Evolutionary conservation across 331 rosid genomes (phyloP).

Genomic region (Cydonia oblonga): DNA sequence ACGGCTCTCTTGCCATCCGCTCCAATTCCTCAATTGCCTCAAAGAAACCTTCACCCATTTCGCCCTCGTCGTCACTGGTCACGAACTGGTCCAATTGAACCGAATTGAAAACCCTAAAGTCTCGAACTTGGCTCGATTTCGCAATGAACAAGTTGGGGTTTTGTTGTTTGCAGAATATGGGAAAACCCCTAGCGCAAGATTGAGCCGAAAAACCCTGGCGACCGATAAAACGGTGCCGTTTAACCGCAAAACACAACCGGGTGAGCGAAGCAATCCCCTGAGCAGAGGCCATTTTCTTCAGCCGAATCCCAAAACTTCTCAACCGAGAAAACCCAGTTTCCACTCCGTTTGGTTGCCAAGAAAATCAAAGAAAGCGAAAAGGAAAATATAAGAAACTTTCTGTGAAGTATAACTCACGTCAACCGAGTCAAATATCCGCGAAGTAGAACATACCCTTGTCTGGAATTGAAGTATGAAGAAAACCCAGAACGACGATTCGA

Average conservation of each 20-base stretch:
- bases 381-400: neutral
- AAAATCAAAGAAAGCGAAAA: neutral
- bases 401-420: neutral
- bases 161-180: constrained; percentile 16
- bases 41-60: constrained; percentile 78
- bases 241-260: constrained; percentile 25
- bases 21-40: constrained; percentile 95
- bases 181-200: constrained; percentile 24
- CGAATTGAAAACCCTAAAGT: constrained; percentile 40
- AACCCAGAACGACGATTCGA: neutral
- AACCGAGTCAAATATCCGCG: neutral
- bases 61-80: constrained; percentile 78
- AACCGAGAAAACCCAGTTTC: neutral
- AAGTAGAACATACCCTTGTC: neutral
- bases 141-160: constrained; percentile 10
- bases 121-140: constrained; percentile 30
- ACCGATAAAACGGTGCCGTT: constrained; percentile 14
- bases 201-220: constrained; percentile 17
- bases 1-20: constrained; percentile 88
- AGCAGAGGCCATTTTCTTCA: constrained; percentile 44
- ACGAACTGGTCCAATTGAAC: constrained; percentile 72
- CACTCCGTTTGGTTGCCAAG: constrained; percentile 6
- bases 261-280: constrained; percentile 39
- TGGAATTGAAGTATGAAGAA: neutral
- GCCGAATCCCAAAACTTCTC: constrained; percentile 1